Conservation (phyloP, 2,329 filamentous ascomycete genomes). For the Coniochaeta sp. region DNA sequence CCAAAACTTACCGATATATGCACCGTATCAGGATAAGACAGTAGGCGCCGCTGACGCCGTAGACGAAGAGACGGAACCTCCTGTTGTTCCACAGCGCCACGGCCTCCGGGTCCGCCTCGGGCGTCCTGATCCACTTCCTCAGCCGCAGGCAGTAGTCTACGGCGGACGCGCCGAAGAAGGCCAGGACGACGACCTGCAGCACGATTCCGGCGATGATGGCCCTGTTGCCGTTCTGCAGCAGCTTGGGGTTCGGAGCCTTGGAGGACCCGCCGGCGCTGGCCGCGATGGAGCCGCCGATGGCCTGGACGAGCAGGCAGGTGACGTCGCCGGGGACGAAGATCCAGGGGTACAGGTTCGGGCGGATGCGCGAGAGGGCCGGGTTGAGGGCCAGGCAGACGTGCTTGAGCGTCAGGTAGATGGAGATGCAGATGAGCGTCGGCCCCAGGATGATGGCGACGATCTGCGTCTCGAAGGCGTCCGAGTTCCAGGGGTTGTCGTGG, state of each 20-base stretch:
- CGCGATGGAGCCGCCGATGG: conserved; percentile 48
- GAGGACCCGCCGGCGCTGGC: conserved; percentile 32
- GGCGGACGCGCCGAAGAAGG: conserved; percentile 34
- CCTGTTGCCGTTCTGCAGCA: conserved; percentile 39
- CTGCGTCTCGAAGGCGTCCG: conserved; percentile 47
- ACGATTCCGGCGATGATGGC: conserved; percentile 47
- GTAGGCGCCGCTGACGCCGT: conserved; percentile 37
- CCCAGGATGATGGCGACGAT: conserved; percentile 52
- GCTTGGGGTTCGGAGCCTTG: conserved; percentile 20
- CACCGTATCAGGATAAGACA: conserved; percentile 40
- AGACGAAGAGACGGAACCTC: conserved; percentile 35
- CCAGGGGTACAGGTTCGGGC: conserved; percentile 43
- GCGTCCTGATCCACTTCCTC: conserved; percentile 26
- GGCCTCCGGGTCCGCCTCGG: conserved; percentile 20
- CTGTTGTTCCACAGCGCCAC: conserved; percentile 32
- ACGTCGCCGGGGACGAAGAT: conserved; percentile 55
- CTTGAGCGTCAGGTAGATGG: conserved; percentile 58
- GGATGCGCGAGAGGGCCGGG: conserved; percentile 42
- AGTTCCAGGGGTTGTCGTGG: conserved; percentile 46
- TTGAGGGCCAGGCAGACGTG: conserved; percentile 45
- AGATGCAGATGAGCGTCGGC: conserved; percentile 54
- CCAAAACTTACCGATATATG: conserved; percentile 40
- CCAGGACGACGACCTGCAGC: conserved; percentile 44
- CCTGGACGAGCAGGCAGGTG: conserved; percentile 51
- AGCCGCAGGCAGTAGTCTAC: conserved; percentile 39